Percentiles rank a stretch among this genome's conserved stretches.
These are phyloP conservation scores for Solanum pennellii DNA, from an alignment of 257 asterid species.

Conservation along the genomic window DNA sequence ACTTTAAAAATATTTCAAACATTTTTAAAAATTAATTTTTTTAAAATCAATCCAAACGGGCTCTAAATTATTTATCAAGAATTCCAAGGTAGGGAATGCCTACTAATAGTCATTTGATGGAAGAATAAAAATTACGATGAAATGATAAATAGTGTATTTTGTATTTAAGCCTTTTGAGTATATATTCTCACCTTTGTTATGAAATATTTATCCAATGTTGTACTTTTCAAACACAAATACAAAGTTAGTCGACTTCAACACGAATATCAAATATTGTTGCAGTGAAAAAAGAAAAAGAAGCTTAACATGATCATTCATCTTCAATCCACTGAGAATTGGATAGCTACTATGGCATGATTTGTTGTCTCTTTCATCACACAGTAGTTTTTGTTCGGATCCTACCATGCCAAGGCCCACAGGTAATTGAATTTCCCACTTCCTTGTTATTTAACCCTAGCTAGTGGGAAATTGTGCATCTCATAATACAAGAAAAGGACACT, in stretches of 20 bases:
- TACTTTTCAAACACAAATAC: no score
- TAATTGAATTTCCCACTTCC: not conserved
- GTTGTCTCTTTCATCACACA: not conserved
- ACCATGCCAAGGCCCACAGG: not conserved
- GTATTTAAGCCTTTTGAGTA: no score
- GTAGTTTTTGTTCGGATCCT: not conserved
- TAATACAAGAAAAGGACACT: not conserved
- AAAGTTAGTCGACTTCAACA: no score
- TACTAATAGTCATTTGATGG: not conserved
- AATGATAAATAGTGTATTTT: no score
- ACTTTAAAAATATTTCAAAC: no score
- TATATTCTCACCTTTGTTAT: not conserved
- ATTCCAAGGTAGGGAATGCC: not conserved
- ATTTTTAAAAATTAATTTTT: no score
- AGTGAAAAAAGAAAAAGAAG: no score
- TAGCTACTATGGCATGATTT: not conserved
- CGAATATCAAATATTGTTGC: no score
- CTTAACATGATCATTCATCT: not conserved
- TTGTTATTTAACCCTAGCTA: not conserved
- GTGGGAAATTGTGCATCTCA: not conserved
- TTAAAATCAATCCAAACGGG: rapidly evolving
- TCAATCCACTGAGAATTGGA: not conserved
- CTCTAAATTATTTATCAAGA: no score
- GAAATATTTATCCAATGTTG: no score
- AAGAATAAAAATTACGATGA: no score